A percentile compares a stretch with the other conserved stretches of the same genome.
Evolutionary conservation across 352 stramenopile genomes (phyloP).

Genomic region (Albugo laibachii): DNA sequence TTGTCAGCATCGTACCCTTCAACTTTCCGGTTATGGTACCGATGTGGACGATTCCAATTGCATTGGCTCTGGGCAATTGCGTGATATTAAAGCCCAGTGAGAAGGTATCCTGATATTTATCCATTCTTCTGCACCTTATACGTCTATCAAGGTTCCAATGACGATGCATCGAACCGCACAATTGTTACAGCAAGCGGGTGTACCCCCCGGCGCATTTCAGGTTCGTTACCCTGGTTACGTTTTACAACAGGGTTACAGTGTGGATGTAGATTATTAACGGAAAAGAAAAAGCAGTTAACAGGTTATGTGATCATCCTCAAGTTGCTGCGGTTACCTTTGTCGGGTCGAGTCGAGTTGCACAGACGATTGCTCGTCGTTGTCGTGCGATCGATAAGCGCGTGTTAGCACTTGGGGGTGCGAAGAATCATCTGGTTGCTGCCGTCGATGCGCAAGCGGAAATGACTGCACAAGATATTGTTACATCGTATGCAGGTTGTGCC

Average conservation of each 20-base stretch:
- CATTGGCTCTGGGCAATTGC: constrained; percentile 87
- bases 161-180: constrained; percentile 52
- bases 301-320: constrained; percentile 85
- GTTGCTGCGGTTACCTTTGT: constrained; percentile 96
- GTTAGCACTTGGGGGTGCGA: constrained; percentile 92
- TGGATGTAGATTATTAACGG: constrained; percentile 93
- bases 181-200: constrained; percentile 83
- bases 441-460: constrained; percentile 86
- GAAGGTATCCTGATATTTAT: constrained; percentile 77
- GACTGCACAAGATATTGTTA: constrained; percentile 69
- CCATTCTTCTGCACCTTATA: too few species aligned
- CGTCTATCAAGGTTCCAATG: constrained; percentile 1
- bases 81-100: constrained; percentile 94
- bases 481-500: constrained; percentile 90
- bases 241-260: too few species aligned
- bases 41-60: constrained; percentile 82
- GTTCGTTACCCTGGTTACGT: not conserved
- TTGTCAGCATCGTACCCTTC: constrained; percentile 85
- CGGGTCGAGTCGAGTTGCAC: constrained; percentile 81
- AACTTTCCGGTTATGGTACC: constrained; percentile 97
- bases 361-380: constrained; percentile 86
- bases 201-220: constrained; percentile 74
- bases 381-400: constrained; percentile 85
- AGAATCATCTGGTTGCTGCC: constrained; percentile 96
- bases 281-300: constrained; percentile 84